Base-by-base conservation (phyloP, 495 filamentous ascomycete species). In the Aspergillus heteromorphus region DNA sequence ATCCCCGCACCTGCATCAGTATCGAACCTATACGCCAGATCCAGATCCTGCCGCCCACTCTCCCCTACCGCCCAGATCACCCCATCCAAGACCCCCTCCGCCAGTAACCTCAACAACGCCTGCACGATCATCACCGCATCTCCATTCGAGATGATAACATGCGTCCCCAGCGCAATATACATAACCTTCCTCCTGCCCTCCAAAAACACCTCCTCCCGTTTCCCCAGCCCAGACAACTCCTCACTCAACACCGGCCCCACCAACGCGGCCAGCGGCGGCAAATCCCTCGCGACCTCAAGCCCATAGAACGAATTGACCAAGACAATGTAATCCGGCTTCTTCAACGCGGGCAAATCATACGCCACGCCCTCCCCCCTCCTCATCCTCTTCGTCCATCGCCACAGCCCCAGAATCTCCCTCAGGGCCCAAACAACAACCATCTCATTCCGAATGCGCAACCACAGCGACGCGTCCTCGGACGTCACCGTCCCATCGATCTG, bases 281-380 rank as follows among this genome's bases (percentile, higher is more conserved):
- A 42, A 55, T 75, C 73, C 36, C 64, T 63, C 0, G 71, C 65
- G 8, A 64, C 61, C 36, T 76, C 73, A 6, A 76, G 55, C 1
- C 73, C 73, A 18, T 63, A 68, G 53, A 76, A 74, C 0, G 70
- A 71, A 43, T 74, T 76, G 25, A 76, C 65, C 19, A 76, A 59
- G 1, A 69, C 30, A 5, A 76, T 63, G 52, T 74, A 72, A 42
- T 73, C 62, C 1, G 70, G 71, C 49, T 76, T 76, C 16, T 57
- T 55, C 2, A 58, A 43, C 0, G 54, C 51, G 13, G 59, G 64
- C 1, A 63, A 45, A 9, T 45, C 48, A 31, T 60, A 59, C 6
- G 55, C 43, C 19, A 74, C 62, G 6, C 70, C 73, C 0, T 54
- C 53, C 14, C 36, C 42, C 3, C 51, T 50, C 1, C 72, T 61